Evolutionary conservation across 306 rosid genomes (phyloP).

Genomic region (Vigna mungo): DNA sequence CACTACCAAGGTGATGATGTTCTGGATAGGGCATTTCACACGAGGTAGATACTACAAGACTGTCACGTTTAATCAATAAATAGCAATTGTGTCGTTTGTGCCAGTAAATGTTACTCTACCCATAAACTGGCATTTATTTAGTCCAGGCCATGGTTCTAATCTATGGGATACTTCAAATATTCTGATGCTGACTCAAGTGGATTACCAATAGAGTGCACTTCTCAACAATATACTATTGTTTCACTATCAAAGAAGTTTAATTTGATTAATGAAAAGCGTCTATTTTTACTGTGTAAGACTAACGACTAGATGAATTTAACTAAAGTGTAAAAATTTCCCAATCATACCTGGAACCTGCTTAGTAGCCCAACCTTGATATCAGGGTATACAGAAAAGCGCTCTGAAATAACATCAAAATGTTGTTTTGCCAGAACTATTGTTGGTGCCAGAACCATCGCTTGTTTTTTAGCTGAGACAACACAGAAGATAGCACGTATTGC

Average conservation of each 20-base stretch:
- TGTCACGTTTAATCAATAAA: slow-evolving; percentile 33
- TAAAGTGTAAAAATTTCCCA: slow-evolving; percentile 20
- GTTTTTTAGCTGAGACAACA: slow-evolving; percentile 88
- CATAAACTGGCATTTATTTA: slow-evolving; percentile 19
- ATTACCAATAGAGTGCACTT: slow-evolving; percentile 8
- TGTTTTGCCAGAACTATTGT: slow-evolving; percentile 96
- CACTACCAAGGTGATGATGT: slow-evolving; percentile 10
- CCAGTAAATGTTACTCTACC: background rate
- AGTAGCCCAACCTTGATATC: slow-evolving; percentile 77
- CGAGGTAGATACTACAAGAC: slow-evolving; percentile 14
- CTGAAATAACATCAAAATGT: slow-evolving; percentile 85
- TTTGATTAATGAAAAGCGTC: background rate
- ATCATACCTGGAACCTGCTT: slow-evolving; percentile 94
- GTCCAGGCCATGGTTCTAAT: slow-evolving; percentile 1
- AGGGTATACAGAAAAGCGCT: slow-evolving; percentile 74
- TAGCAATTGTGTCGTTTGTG: background rate
- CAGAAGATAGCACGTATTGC: slow-evolving; percentile 92
- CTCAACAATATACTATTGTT: slow-evolving; percentile 5
- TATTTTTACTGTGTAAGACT: slow-evolving; percentile 6
- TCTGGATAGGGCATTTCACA: background rate
- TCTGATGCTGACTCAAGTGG: slow-evolving; percentile 15
- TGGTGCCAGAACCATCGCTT: slow-evolving; percentile 96
- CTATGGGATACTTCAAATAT: slow-evolving; percentile 27
- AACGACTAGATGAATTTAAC: slow-evolving; percentile 24
- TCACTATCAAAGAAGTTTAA: slow-evolving; percentile 28